A percentile compares a stretch with the other conserved stretches of the same genome.
Conservation (phyloP, 2,329 filamentous ascomycete species). For the Penicillium sp. region DNA sequence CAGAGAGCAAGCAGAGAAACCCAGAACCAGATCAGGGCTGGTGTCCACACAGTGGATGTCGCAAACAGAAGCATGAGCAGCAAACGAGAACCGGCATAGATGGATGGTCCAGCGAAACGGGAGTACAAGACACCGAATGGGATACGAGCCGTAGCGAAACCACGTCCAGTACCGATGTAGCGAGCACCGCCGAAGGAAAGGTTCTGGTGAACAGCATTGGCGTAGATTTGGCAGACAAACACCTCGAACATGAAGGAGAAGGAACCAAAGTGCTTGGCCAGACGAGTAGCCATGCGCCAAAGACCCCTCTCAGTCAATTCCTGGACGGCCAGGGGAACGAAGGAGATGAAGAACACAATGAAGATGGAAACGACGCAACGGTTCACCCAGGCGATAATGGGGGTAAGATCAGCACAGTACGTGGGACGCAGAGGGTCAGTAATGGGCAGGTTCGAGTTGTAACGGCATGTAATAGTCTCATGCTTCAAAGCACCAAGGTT, state of each 20-base stretch:
- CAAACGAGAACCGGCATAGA: conserved; percentile 82
- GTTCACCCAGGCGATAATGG: conserved; percentile 84
- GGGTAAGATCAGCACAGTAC: conserved; percentile 76
- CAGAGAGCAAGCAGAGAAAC: conserved; percentile 78
- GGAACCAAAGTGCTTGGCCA: conserved; percentile 91
- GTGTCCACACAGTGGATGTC: conserved; percentile 83
- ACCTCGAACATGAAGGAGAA: conserved; percentile 95
- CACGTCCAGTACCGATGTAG: conserved; percentile 98
- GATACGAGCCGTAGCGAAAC: conserved; percentile 97
- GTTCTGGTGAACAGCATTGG: conserved; percentile 89
- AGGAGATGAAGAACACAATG: conserved; percentile 97
- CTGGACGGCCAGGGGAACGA: conserved; percentile 85
- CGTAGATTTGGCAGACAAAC: conserved; percentile 97
- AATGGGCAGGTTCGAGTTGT: conserved; percentile 76
- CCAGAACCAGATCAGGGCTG: conserved; percentile 91
- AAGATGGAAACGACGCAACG: conserved; percentile 94
- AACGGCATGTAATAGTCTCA: conserved; percentile 78
- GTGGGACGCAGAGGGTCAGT: conserved; percentile 82
- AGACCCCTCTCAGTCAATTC: conserved; percentile 91
- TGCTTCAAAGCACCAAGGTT: conserved; percentile 80
- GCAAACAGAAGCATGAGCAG: conserved; percentile 93
- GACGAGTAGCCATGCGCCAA: conserved; percentile 80
- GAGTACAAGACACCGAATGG: conserved; percentile 96
- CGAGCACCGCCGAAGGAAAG: conserved; percentile 91
- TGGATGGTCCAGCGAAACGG: conserved; percentile 92